A percentile compares a stretch with the other conserved stretches of the same genome.
These are phyloP conservation scores for Alliaria petiolata DNA, from an alignment of 345 rosid genomes.

Conservation along the genomic window DNA sequence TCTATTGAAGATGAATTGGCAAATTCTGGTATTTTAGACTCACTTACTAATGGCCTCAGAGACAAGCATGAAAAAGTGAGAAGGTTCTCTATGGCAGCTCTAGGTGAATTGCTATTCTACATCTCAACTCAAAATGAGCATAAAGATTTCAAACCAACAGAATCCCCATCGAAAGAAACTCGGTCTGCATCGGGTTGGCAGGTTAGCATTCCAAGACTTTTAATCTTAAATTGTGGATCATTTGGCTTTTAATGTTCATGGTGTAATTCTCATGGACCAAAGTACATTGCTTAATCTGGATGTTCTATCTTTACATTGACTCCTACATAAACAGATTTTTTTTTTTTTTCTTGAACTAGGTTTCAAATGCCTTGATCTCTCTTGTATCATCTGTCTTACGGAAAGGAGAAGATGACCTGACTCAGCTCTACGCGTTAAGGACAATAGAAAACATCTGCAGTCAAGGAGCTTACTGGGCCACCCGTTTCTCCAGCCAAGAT, in stretches of 20 bases:
- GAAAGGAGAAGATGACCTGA: constrained; percentile 96
- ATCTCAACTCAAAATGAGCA: constrained; percentile 93
- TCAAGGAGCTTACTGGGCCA: constrained; percentile 86
- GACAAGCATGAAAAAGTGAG: constrained; percentile 94
- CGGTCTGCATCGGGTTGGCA: constrained; percentile 78
- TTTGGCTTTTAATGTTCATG: not conserved
- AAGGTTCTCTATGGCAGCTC: constrained; percentile 95
- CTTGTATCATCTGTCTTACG: constrained; percentile 83
- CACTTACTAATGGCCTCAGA: constrained; percentile 85
- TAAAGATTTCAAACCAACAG: constrained; percentile 55
- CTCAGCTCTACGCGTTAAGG: constrained; percentile 94
- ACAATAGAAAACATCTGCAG: constrained; percentile 94
- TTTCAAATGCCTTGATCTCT: constrained; percentile 89
- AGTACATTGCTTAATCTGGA: too few species aligned
- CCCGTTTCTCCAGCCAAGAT: constrained; percentile 90
- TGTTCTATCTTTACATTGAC: too few species aligned
- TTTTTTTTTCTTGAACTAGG: constrained; percentile 43
- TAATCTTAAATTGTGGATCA: not conserved
- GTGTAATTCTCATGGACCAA: too few species aligned
- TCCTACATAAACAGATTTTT: constrained; percentile 3
- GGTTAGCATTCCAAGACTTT: constrained; percentile 44
- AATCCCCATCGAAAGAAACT: constrained; percentile 83
- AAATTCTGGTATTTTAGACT: constrained; percentile 82
- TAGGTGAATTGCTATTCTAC: constrained; percentile 94
- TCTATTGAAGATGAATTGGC: constrained; percentile 81